Evolutionary conservation across 176 grass and related monocot species (phyloP).

Genomic region (Phragmites australis): DNA sequence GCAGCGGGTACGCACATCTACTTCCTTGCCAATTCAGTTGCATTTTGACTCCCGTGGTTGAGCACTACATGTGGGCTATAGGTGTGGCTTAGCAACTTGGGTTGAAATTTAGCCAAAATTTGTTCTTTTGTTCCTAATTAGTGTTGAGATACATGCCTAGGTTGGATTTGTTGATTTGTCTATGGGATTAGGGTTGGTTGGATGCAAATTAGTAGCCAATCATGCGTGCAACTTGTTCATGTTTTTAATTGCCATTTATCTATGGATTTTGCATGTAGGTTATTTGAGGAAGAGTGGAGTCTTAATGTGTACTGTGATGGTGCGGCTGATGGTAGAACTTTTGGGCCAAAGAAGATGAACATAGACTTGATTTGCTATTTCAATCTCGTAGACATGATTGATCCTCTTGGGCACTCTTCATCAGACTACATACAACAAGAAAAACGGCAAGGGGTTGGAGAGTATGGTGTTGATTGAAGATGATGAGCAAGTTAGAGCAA

Average conservation of each 20-base stretch:
- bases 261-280: not conserved
- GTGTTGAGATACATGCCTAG: no score
- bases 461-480: not conserved
- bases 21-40: no score
- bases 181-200: no score
- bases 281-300: not conserved
- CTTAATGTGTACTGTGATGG: not conserved
- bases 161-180: no score
- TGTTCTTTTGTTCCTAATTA: no score
- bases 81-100: no score
- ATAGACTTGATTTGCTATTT: not conserved
- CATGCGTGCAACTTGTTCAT: no score
- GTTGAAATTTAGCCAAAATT: no score
- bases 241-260: not conserved
- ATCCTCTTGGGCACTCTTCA: not conserved
- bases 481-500: not conserved
- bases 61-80: no score
- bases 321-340: not conserved
- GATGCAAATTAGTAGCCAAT: no score
- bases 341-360: not conserved
- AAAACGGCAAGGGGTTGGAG: not conserved
- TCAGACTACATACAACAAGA: not conserved
- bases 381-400: not conserved
- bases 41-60: no score
- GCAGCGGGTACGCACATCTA: no score